phyloP scores from a whole-genome alignment of 2,329 filamentous ascomycete genomes.

The Lasiodiplodia sp. region DNA sequence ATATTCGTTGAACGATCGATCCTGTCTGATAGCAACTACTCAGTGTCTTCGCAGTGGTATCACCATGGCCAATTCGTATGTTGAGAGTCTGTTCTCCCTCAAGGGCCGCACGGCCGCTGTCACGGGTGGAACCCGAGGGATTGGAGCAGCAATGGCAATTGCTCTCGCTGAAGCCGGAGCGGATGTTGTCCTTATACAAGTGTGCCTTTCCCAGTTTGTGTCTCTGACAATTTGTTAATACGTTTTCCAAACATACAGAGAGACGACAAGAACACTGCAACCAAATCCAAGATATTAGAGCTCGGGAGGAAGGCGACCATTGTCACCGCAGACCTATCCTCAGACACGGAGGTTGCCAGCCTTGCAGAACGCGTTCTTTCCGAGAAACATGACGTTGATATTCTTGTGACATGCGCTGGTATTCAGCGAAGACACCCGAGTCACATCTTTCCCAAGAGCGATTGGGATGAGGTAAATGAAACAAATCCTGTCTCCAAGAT shows the following conservation, averaged over 20 bases:
- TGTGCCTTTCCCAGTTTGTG: not conserved
- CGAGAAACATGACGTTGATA: conserved; percentile 70
- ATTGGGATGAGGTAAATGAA: conserved; percentile 74
- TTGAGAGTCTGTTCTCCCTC: conserved; percentile 56
- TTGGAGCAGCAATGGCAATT: conserved; percentile 59
- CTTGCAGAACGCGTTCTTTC: conserved; percentile 67
- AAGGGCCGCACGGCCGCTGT: conserved; percentile 58
- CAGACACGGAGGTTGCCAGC: conserved; percentile 60
- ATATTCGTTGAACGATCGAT: not conserved
- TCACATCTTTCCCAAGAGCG: conserved; percentile 75
- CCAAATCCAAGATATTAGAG: not conserved
- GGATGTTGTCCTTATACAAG: conserved; percentile 59
- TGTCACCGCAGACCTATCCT: not conserved
- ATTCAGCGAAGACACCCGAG: conserved; percentile 82
- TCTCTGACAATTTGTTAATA: not conserved
- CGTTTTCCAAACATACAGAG: not conserved
- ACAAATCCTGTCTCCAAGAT: not conserved
- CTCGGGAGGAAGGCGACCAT: not conserved
- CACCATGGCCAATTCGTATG: conserved; percentile 31
- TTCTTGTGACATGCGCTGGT: conserved; percentile 85
- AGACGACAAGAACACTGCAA: not conserved
- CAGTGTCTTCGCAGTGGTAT: not conserved
- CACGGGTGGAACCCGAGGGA: conserved; percentile 59
- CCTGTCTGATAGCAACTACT: not conserved
- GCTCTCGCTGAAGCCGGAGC: conserved; percentile 59